Evolutionary conservation across 257 asterid genomes (phyloP), one percentile per base, ranked within the genome.

Genomic region (Fraxinus pennsylvanica): DNA sequence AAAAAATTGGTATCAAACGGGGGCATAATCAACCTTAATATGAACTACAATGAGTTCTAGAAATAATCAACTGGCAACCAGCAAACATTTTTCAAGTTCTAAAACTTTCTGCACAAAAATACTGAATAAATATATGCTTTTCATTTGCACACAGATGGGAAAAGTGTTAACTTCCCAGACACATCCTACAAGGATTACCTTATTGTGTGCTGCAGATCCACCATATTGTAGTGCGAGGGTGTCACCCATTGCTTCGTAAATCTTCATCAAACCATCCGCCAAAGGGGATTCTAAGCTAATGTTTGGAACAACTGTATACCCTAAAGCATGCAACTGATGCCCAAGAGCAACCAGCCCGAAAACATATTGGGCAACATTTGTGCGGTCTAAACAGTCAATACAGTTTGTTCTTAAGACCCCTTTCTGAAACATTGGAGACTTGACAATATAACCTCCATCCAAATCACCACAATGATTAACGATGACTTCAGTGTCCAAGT

Each of bases 191-290:
- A 32, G 19, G 30, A 35, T 73, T 83, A 96, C 99, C 99, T 96
- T 96, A 74, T 96, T 93, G 82, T 96, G 99, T 29, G 99, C 99
- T 5, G 95, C 96, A 82, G 99, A 96, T 81, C 98, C 99, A 80
- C 99, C 97, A 74, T 93, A 96, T 65, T 96, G 99, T 9, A 93
- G 77, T 75, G 99, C 97, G 76, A 96, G 98, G 30, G 92, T 92
- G 79, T 96, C 99, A 0, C 99, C 98, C 99, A 96, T 96, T 71
- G 90, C 92, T 83, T 96, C 98, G 61, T 93, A 96, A 33, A 86
- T 78, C 84, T 91, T 91, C 99, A 96, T 96, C 66, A 96, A 54
- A 68, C 85, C 90, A 73, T 91, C 93, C 22, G 96, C 97, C 81
- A 96, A 76, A 4, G 85, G 82, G 71, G 96, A 89, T 81, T 90